These are phyloP conservation scores for Penicillium waksmanii DNA, from an alignment of 495 filamentous ascomycete species.

Conservation along the genomic window DNA sequence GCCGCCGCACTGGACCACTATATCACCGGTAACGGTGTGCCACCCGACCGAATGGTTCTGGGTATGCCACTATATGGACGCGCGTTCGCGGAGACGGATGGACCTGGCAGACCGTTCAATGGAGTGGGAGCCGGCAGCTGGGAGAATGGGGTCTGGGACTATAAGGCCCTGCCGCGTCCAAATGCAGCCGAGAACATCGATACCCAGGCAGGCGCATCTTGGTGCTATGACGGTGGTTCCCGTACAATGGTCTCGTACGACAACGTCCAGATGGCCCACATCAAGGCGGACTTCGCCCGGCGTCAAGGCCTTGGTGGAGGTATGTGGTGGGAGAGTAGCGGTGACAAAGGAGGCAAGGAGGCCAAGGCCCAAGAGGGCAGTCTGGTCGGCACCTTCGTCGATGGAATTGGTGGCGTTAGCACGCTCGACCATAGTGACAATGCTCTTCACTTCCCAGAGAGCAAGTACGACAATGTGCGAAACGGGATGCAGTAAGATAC, in stretches of 20 bases:
- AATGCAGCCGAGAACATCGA: conserved; percentile 46
- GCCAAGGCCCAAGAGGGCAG: conserved; percentile 55
- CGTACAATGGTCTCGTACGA: conserved; percentile 81
- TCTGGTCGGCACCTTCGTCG: conserved; percentile 64
- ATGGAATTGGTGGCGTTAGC: conserved; percentile 48
- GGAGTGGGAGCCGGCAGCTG: conserved; percentile 70
- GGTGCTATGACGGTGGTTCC: conserved; percentile 64
- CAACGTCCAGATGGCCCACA: conserved; percentile 57
- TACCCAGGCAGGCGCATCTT: conserved; percentile 60
- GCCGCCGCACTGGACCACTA: conserved; percentile 61
- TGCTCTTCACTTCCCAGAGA: conserved; percentile 70
- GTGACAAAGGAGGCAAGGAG: conserved; percentile 61
- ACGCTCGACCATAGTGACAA: conserved; percentile 66
- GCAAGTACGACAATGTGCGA: conserved; percentile 79
- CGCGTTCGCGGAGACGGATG: conserved; percentile 73
- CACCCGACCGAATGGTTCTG: conserved; percentile 72
- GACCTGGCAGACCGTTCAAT: conserved; percentile 69
- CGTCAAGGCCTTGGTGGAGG: conserved; percentile 72
- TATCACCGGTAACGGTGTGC: conserved; percentile 57
- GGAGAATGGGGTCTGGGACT: conserved; percentile 85
- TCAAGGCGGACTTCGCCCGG: conserved; percentile 71
- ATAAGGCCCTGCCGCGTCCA: conserved; percentile 61
- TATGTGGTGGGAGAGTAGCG: conserved; percentile 95
- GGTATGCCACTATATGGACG: conserved; percentile 91
- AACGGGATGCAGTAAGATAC: conserved; percentile 38